Percentiles rank a stretch among this genome's conserved stretches.
phyloP scores from a whole-genome alignment of 2,329 filamentous ascomycete genomes.

The Venturia aucupariae region DNA sequence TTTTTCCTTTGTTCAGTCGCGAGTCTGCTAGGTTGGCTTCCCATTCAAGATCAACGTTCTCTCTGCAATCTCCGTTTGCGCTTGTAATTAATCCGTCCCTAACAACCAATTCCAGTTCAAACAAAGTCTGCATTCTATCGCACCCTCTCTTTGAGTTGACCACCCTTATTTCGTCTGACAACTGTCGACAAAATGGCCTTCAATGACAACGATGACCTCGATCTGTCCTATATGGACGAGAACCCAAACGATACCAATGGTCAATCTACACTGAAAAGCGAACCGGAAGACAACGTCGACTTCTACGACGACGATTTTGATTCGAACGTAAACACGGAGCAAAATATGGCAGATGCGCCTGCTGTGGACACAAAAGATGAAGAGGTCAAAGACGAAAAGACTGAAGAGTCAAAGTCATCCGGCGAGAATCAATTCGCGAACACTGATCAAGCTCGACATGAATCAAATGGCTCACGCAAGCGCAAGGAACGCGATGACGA shows the following conservation, averaged over 20 bases:
- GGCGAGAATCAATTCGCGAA: neutral
- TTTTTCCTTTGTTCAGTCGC: neutral
- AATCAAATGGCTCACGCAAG: constrained; percentile 6
- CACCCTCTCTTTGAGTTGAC: constrained; percentile 1
- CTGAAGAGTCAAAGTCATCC: neutral
- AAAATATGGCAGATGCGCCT: neutral
- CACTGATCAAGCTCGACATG: constrained; percentile 1
- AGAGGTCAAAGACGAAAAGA: neutral
- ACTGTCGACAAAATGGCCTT: constrained; percentile 36
- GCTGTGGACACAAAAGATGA: constrained; percentile 15
- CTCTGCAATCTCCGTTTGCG: neutral
- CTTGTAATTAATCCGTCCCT: constrained; percentile 8
- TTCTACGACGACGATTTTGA: constrained; percentile 10
- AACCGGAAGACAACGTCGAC: constrained; percentile 17
- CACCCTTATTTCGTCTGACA: neutral
- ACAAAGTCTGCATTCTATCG: constrained; percentile 3
- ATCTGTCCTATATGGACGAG: constrained; percentile 40
- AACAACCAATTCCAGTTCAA: constrained; percentile 7
- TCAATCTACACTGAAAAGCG: constrained; percentile 45
- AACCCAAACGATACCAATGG: neutral
- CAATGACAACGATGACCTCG: constrained; percentile 62
- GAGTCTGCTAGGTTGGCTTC: neutral
- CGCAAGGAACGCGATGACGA: constrained; percentile 13
- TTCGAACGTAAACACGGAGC: neutral
- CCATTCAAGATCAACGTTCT: neutral